phyloP scores from a whole-genome alignment of 2,329 filamentous ascomycete species.

The Fusarium hainanense region DNA sequence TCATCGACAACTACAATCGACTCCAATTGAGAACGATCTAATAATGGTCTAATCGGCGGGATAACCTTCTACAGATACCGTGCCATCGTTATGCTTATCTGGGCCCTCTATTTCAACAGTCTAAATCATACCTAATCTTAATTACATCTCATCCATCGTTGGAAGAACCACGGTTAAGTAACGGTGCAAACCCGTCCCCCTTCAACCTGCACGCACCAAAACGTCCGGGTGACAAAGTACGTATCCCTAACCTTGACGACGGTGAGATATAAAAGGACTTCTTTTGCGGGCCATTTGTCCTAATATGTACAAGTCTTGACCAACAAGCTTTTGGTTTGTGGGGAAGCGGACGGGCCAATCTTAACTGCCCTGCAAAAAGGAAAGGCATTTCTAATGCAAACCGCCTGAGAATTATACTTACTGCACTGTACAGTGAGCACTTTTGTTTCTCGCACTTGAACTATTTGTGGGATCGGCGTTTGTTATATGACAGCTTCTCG shows the following conservation, averaged over 20 bases:
- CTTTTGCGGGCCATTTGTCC: slow-evolving; percentile 29
- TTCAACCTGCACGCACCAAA: background rate
- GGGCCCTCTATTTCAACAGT: background rate
- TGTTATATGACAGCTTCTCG: background rate
- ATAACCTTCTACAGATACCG: background rate
- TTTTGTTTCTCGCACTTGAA: background rate
- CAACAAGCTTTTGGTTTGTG: slow-evolving; percentile 41
- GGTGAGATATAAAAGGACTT: slow-evolving; percentile 31
- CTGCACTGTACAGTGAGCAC: background rate
- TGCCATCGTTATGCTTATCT: background rate
- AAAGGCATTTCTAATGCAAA: slow-evolving; percentile 21
- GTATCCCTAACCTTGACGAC: slow-evolving; percentile 2
- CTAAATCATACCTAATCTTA: background rate
- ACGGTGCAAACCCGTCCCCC: slow-evolving; percentile 1
- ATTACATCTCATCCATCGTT: background rate
- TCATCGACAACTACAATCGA: background rate
- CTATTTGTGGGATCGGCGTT: background rate
- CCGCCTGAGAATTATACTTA: background rate
- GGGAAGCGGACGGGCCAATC: slow-evolving; percentile 37
- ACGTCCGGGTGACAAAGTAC: slow-evolving; percentile 5
- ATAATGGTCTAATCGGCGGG: background rate
- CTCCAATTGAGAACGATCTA: background rate
- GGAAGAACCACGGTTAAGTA: background rate
- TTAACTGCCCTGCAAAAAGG: slow-evolving; percentile 23
- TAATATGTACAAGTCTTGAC: slow-evolving; percentile 29